These are phyloP conservation scores for Viola odorata DNA, from an alignment of 345 rosid species.

Conservation along the genomic window DNA sequence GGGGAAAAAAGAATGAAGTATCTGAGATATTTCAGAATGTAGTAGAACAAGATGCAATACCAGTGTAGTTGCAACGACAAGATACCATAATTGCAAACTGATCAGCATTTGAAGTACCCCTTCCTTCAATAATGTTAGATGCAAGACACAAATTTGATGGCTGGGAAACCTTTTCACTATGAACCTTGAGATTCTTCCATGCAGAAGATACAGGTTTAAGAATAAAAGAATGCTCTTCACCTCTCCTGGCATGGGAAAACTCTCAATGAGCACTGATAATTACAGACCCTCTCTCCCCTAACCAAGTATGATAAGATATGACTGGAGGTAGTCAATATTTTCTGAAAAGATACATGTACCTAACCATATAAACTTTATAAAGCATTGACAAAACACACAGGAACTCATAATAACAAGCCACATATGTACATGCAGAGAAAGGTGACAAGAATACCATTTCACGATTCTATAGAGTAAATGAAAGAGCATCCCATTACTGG, in stretches of 20 bases:
- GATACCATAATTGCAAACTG: constrained; percentile 84
- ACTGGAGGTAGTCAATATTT: too few species aligned
- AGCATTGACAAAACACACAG: too few species aligned
- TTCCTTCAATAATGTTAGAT: constrained; percentile 46
- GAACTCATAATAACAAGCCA: too few species aligned
- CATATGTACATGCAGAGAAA: too few species aligned
- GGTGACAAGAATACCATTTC: too few species aligned
- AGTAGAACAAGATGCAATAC: constrained; percentile 35
- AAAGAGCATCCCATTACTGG: too few species aligned
- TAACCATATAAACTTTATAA: too few species aligned
- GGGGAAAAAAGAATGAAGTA: constrained; percentile 9
- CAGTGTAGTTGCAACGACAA: constrained; percentile 85
- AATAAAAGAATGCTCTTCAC: constrained; percentile 96
- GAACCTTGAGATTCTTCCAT: constrained; percentile 49
- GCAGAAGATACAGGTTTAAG: constrained; percentile 67
- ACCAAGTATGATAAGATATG: too few species aligned
- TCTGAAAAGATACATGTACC: too few species aligned
- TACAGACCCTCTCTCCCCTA: neutral
- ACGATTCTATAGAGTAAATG: too few species aligned
- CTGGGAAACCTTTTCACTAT: constrained; percentile 39
- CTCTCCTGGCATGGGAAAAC: constrained; percentile 59
- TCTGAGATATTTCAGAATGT: constrained; percentile 6
- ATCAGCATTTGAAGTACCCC: constrained; percentile 40
- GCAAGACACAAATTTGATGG: constrained; percentile 41
- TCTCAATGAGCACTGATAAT: constrained; percentile 13